Conservation (phyloP, 192 early-diverging fungal species). For the Rhizophagus sp. region DNA sequence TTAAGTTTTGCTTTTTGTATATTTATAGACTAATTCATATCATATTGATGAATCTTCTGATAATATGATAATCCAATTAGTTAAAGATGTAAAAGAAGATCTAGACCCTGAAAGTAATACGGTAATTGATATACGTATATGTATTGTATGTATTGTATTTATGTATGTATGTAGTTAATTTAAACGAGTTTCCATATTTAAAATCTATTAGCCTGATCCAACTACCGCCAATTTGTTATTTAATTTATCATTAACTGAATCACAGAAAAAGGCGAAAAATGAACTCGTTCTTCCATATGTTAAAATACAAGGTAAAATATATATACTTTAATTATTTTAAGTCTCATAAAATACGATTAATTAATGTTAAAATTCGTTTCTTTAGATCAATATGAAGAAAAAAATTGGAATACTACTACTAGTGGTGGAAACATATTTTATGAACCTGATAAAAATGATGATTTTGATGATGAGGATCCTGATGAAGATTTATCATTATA, state of each 20-base stretch:
- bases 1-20: not conserved
- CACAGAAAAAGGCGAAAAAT: conserved; percentile 74
- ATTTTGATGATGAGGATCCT: conserved; percentile 90
- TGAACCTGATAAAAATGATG: conserved; percentile 82
- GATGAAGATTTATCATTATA: conserved; percentile 90
- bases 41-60: not conserved
- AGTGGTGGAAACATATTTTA: conserved; percentile 70
- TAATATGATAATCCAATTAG: conserved; percentile 31
- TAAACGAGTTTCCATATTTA: not conserved
- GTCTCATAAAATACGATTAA: too few relatives aligned
- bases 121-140: not conserved
- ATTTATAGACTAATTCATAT: conserved; percentile 40
- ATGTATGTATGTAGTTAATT: not conserved
- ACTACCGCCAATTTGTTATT: conserved; percentile 79
- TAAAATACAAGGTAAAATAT: conserved; percentile 55
- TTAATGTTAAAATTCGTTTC: not conserved
- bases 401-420: not conserved
- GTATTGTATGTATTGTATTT: too few relatives aligned
- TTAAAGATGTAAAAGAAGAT: conserved; percentile 37
- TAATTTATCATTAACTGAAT: conserved; percentile 80
- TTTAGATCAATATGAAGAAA: conserved; percentile 27
- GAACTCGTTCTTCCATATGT: conserved; percentile 80
- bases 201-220: conserved; percentile 54
- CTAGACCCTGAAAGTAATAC: conserved; percentile 35
- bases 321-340: too few relatives aligned